These are phyloP conservation scores for Moesziomyces aphidis DNA, from an alignment of 1,284 basidiomycete genomes.

Conservation along the genomic window DNA sequence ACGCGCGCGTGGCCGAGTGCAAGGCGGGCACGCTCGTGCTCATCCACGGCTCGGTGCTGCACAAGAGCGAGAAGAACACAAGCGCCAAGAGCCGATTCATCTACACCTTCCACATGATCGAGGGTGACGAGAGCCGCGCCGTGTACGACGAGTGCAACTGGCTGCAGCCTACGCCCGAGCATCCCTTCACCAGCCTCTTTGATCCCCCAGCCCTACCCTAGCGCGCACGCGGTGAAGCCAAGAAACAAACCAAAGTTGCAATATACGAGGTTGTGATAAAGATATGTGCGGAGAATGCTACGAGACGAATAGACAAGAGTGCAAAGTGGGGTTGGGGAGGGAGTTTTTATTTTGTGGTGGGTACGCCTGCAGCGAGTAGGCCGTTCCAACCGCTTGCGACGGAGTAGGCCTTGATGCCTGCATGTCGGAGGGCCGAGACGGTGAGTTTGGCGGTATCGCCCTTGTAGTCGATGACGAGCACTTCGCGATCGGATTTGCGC, in stretches of 20 bases:
- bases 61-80: constrained; percentile 57
- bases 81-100: constrained; percentile 52
- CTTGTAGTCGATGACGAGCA: constrained; percentile 23
- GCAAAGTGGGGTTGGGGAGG: too few species aligned
- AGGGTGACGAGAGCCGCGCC: constrained; percentile 39
- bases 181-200: constrained; percentile 51
- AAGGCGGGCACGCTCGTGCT: constrained; percentile 56
- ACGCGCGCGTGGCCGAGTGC: constrained; percentile 48
- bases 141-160: constrained; percentile 58
- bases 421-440: constrained; percentile 24
- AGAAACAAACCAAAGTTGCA: neutral
- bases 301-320: neutral
- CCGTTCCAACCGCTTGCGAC: constrained; percentile 16
- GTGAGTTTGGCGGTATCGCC: constrained; percentile 31
- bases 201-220: neutral
- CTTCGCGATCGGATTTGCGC: constrained; percentile 9
- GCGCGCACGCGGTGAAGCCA: too few species aligned
- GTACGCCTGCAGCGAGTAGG: neutral
- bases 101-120: constrained; percentile 65
- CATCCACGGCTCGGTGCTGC: constrained; percentile 60
- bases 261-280: neutral
- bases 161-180: constrained; percentile 48
- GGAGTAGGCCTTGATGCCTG: constrained; percentile 33
- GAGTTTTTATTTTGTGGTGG: constrained; percentile 6
- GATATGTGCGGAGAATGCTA: neutral